These are phyloP conservation scores for Inonotus obliquus DNA, from an alignment of 1,284 basidiomycete species.

Conservation along the genomic window DNA sequence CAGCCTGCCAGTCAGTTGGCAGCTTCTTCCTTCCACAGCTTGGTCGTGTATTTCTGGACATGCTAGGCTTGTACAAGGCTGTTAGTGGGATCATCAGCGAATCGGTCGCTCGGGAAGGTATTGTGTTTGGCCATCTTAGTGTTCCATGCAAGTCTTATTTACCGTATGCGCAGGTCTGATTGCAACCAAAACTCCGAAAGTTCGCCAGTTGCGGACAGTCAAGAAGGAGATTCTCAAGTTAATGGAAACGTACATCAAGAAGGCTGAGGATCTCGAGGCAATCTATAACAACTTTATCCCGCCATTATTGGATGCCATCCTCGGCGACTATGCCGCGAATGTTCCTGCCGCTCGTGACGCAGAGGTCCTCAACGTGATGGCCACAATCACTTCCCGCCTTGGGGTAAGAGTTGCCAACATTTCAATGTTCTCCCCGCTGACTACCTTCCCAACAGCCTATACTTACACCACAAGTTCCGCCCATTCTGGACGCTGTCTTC, in stretches of 20 bases:
- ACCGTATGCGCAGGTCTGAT: constrained; percentile 60
- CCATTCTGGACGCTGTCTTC: constrained; percentile 95
- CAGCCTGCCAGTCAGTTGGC: constrained; percentile 96
- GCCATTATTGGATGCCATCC: constrained; percentile 91
- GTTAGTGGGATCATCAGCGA: constrained; percentile 98
- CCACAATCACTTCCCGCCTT: constrained; percentile 88
- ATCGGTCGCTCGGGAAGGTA: constrained; percentile 84
- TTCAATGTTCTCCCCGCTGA: not conserved
- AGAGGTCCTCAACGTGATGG: constrained; percentile 97
- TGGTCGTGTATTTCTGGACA: constrained; percentile 94
- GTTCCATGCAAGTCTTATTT: not conserved
- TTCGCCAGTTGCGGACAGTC: constrained; percentile 91
- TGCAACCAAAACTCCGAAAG: constrained; percentile 97
- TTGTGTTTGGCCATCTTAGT: constrained; percentile 20
- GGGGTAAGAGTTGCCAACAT: constrained; percentile 55
- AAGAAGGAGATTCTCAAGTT: constrained; percentile 98
- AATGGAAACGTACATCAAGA: constrained; percentile 97
- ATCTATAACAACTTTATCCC: constrained; percentile 94
- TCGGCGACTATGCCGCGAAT: constrained; percentile 95
- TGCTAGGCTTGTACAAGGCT: constrained; percentile 97
- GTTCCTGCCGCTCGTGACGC: constrained; percentile 93
- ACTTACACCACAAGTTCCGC: constrained; percentile 92
- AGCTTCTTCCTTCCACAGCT: constrained; percentile 97
- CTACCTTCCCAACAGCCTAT: constrained; percentile 46
- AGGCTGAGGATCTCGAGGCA: constrained; percentile 92